Percentiles rank a stretch among this genome's conserved stretches.
Evolutionary conservation across 2,329 filamentous ascomycete genomes (phyloP).

Genomic region (Trichoderma endophyticum): DNA sequence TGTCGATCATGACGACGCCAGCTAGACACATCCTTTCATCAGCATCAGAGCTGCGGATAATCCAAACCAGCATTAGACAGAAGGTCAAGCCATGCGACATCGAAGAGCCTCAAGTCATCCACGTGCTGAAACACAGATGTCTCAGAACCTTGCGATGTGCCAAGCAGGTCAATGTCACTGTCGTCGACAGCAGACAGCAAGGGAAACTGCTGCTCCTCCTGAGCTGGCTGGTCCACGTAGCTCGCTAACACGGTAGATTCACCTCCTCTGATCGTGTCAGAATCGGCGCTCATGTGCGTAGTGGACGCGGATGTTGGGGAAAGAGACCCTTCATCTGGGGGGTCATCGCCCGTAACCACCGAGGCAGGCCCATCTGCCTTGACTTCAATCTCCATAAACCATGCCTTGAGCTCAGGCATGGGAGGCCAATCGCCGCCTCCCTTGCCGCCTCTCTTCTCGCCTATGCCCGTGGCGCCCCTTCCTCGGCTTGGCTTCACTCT

Average conservation of each 20-base stretch:
- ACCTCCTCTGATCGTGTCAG: neutral
- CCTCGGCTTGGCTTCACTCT: conserved; percentile 56
- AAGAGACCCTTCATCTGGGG: neutral
- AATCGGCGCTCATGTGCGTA: neutral
- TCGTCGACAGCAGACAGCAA: neutral
- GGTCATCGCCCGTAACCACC: neutral
- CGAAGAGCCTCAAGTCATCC: neutral
- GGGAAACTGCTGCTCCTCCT: neutral
- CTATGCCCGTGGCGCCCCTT: conserved; percentile 38
- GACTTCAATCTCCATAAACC: conserved; percentile 52
- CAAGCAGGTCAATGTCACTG: neutral
- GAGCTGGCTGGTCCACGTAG: neutral
- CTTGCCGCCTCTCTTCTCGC: conserved; percentile 54
- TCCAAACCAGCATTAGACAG: neutral
- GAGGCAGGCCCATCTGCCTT: neutral
- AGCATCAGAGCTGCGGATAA: neutral
- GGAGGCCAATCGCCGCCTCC: conserved; percentile 53
- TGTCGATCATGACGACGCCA: neutral
- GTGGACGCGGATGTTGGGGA: conserved; percentile 15
- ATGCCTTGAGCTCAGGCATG: conserved; percentile 57
- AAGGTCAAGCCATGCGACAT: neutral
- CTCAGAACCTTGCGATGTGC: neutral
- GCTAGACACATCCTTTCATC: neutral
- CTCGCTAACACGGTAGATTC: neutral
- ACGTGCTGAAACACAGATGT: neutral